A percentile compares a stretch with the other conserved stretches of the same genome.
Evolutionary conservation across 2,329 filamentous ascomycete genomes (phyloP).

Genomic region (Xylariaceae sp.): DNA sequence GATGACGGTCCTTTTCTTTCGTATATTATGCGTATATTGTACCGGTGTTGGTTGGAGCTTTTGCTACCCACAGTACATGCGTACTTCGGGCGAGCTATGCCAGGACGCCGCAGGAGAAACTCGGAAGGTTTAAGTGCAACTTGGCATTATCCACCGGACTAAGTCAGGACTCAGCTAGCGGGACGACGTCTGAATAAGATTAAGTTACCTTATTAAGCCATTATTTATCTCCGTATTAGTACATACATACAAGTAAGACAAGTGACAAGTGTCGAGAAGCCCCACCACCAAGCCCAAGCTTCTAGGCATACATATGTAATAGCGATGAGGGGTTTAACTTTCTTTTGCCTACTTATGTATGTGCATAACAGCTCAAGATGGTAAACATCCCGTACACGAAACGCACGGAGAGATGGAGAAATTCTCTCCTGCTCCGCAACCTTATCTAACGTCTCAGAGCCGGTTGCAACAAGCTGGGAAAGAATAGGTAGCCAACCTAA

Average conservation of each 20-base stretch:
- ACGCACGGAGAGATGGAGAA: too few relatives aligned
- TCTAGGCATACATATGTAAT: too few relatives aligned
- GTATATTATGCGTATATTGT: too few relatives aligned
- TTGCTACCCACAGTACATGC: too few relatives aligned
- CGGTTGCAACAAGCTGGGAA: too few relatives aligned
- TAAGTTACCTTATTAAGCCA: not conserved
- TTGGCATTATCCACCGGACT: not conserved
- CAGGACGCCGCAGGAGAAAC: not conserved
- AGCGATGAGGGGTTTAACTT: not conserved
- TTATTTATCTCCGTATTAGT: not conserved
- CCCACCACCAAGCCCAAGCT: not conserved
- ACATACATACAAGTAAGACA: not conserved
- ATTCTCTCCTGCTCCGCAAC: too few relatives aligned
- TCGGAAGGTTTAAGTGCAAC: not conserved
- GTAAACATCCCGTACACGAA: too few relatives aligned
- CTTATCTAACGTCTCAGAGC: too few relatives aligned
- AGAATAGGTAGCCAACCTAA: too few relatives aligned
- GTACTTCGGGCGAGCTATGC: not conserved
- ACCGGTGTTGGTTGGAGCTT: too few relatives aligned
- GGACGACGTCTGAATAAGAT: conserved; percentile 6
- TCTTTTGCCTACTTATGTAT: not conserved
- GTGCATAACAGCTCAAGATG: too few relatives aligned
- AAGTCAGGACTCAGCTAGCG: not conserved
- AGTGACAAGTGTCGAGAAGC: not conserved
- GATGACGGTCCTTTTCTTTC: not conserved